Conservation (phyloP, 176 grass and related monocot genomes). For the Raddia guianensis region DNA sequence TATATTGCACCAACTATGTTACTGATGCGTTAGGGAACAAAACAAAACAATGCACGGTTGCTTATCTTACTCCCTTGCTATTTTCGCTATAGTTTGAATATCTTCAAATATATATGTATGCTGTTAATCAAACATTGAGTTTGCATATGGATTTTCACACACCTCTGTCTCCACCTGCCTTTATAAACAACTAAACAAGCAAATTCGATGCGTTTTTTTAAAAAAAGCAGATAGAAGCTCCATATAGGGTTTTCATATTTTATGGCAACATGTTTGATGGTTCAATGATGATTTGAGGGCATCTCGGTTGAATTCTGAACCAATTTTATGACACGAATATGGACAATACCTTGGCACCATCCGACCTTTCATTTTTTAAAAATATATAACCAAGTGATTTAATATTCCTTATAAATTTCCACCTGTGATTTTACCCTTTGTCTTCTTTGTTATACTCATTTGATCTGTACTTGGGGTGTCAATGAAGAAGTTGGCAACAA, state of each 20-base stretch:
- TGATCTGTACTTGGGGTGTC: not conserved
- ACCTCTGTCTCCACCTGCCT: not conserved
- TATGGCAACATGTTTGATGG: not conserved
- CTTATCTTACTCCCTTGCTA: conserved; percentile 30
- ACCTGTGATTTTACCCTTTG: not conserved
- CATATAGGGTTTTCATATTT: not conserved
- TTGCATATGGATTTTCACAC: not conserved
- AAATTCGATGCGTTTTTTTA: too few species aligned
- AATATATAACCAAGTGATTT: conserved; percentile 17
- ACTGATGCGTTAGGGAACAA: not conserved
- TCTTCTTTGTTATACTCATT: not conserved
- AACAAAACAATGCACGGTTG: conserved; percentile 10
- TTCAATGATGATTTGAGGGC: conserved; percentile 5
- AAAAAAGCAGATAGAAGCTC: not conserved
- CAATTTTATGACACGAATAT: not conserved
- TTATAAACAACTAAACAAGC: not conserved
- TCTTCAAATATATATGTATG: not conserved
- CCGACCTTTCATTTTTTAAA: not conserved
- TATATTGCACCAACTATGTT: conserved; percentile 6
- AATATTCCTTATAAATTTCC: conserved; percentile 11
- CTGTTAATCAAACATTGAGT: not conserved
- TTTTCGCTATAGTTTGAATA: conserved; percentile 2
- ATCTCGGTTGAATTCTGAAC: not conserved
- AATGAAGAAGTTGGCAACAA: too few species aligned
- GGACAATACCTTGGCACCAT: not conserved